A percentile compares a stretch with the other conserved stretches of the same genome.
phyloP scores from a whole-genome alignment of 352 stramenopile species.

The Detonula confervacea region DNA sequence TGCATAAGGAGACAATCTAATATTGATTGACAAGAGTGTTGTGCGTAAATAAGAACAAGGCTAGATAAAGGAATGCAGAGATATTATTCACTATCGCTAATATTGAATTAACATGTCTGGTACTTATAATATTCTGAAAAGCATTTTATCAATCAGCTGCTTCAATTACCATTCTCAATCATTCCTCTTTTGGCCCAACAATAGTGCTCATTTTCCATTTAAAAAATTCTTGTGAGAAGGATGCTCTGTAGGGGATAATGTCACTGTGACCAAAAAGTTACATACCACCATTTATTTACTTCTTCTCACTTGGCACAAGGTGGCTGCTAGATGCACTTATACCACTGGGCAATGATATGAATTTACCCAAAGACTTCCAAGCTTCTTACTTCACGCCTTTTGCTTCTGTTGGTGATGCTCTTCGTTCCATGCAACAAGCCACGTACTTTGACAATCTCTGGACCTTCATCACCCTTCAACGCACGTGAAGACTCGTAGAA shows the following conservation, averaged over 20 bases:
- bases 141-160: too few species aligned
- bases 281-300: conserved; percentile 80
- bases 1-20: too few species aligned
- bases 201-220: conserved; percentile 82
- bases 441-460: conserved; percentile 79
- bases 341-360: conserved; percentile 72
- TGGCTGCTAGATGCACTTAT: conserved; percentile 78
- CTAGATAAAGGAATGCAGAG: too few species aligned
- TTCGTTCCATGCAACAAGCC: conserved; percentile 73
- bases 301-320: conserved; percentile 63
- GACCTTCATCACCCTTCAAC: conserved; percentile 83
- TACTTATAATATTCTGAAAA: too few species aligned
- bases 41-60: too few species aligned
- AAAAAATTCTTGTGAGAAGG: conserved; percentile 78
- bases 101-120: background rate
- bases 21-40: too few species aligned
- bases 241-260: conserved; percentile 82
- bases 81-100: background rate
- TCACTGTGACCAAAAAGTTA: conserved; percentile 84
- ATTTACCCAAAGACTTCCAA: conserved; percentile 78
- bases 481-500: conserved; percentile 84
- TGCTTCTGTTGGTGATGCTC: conserved; percentile 77
- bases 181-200: conserved; percentile 50
- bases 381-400: conserved; percentile 80
- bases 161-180: background rate